phyloP scores from a whole-genome alignment of 192 early-diverging fungal genomes.

The Coemansia sp. region DNA sequence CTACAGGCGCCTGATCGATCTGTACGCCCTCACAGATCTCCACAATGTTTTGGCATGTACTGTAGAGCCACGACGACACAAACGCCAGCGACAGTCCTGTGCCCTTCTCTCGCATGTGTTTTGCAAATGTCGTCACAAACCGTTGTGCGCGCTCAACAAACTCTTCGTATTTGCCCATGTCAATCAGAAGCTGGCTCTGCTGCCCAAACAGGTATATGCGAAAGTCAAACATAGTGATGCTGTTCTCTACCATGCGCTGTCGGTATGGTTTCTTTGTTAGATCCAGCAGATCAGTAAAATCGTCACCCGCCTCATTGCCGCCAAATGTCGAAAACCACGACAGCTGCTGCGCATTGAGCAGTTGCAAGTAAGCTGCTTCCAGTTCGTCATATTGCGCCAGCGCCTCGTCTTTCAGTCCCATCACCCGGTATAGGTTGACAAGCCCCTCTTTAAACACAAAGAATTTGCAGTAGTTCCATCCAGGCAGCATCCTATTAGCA shows the following conservation, averaged over 20 bases:
- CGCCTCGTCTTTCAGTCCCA: slow-evolving; percentile 86
- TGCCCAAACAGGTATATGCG: slow-evolving; percentile 91
- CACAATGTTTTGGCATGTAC: slow-evolving; percentile 48
- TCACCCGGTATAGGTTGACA: slow-evolving; percentile 79
- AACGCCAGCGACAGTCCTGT: slow-evolving; percentile 40
- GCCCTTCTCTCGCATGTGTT: slow-evolving; percentile 36
- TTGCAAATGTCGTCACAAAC: slow-evolving; percentile 34
- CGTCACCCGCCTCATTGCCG: slow-evolving; percentile 80
- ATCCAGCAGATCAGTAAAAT: slow-evolving; percentile 79
- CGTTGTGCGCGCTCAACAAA: slow-evolving; percentile 37
- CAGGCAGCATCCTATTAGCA: slow-evolving; percentile 88
- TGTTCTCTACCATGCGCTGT: slow-evolving; percentile 85
- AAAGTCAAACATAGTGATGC: slow-evolving; percentile 93
- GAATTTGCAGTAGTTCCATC: slow-evolving; percentile 99
- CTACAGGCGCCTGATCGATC: slow-evolving; percentile 12
- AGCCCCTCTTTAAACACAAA: slow-evolving; percentile 94
- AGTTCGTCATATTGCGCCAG: slow-evolving; percentile 95
- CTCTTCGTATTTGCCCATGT: slow-evolving; percentile 55
- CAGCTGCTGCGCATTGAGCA: slow-evolving; percentile 75
- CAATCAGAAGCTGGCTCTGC: slow-evolving; percentile 79
- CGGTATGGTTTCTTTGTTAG: slow-evolving; percentile 77
- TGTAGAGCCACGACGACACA: slow-evolving; percentile 50
- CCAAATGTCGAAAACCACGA: slow-evolving; percentile 96
- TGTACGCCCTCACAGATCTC: slow-evolving; percentile 51
- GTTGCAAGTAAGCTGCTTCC: slow-evolving; percentile 92